A percentile compares a stretch with the other conserved stretches of the same genome.
phyloP scores from a whole-genome alignment of 2,329 filamentous ascomycete genomes.

The Pseudogymnoascus sp. region DNA sequence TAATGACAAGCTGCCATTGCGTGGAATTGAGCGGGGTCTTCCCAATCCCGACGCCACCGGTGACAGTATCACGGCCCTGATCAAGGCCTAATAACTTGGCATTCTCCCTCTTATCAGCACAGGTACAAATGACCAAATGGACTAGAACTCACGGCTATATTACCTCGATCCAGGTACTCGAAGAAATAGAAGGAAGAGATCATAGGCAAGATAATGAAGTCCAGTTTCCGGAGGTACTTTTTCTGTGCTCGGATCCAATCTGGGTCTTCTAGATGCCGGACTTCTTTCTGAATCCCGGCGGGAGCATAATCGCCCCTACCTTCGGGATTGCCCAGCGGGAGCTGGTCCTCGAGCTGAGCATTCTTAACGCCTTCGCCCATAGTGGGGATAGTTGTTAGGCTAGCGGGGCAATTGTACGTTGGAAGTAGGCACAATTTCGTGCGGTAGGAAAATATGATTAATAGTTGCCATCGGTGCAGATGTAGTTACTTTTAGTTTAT shows the following conservation, averaged over 20 bases:
- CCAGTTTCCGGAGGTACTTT: conserved; percentile 15
- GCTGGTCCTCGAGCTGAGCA: conserved; percentile 12
- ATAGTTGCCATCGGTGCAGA: too few species aligned
- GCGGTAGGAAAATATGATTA: not conserved
- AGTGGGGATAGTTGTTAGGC: not conserved
- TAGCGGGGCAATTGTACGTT: not conserved
- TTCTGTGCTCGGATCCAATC: conserved; percentile 14
- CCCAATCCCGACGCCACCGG: conserved; percentile 14
- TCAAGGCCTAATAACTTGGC: conserved; percentile 16
- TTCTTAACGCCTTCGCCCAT: conserved; percentile 12
- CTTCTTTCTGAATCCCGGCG: conserved; percentile 14
- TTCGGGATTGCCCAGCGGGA: not conserved
- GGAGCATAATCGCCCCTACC: conserved; percentile 11
- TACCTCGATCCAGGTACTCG: conserved; percentile 17
- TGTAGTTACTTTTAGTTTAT: too few species aligned
- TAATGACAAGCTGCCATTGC: conserved; percentile 17
- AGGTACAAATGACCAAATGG: not conserved
- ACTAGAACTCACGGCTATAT: conserved; percentile 14
- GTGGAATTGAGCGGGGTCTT: conserved; percentile 11
- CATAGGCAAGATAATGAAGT: conserved; percentile 16
- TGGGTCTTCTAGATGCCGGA: conserved; percentile 14
- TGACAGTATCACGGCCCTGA: conserved; percentile 11
- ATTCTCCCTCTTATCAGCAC: conserved; percentile 13
- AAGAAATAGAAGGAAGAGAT: conserved; percentile 18
- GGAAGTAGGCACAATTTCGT: not conserved